Evolutionary conservation across 305 asterid genomes (phyloP), one percentile per base, ranked within the genome.

Genomic region (Fraxinus velutina): DNA sequence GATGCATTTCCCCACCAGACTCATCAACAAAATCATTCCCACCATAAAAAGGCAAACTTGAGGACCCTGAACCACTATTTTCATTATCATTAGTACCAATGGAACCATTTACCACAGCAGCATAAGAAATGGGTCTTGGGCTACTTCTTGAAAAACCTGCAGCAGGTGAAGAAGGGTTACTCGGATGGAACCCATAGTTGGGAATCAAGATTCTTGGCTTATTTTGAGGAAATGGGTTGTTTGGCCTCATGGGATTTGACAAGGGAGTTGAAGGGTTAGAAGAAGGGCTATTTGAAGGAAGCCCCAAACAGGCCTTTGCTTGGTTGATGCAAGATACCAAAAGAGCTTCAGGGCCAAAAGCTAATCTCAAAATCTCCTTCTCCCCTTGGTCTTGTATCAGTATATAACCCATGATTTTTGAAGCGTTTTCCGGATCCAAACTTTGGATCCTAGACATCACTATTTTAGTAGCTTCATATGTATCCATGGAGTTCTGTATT

Each of bases 331-430:
- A 81, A 7, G 97, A 86, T 1, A 85, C 27, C 12, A 96, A 76
- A 21, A 81, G 83, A 17, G 92, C 77, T 42, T 96, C 97, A 0
- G 99, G 94, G 64, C 93, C 86, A 85, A 92, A 93, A 30, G 99
- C 98, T 17, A 96, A 86, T 72, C 99, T 86, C 79, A 96, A 92
- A 91, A 96, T 92, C 87, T 96, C 99, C 83, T 93, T 91, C 85
- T 96, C 97, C 0, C 97, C 97, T 57, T 90, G 92, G 86, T 93
- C 99, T 32, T 96, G 98, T 29, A 96, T 90, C 79, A 96, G 90
- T 33, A 96, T 86, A 29, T 88, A 92, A 6, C 99, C 99, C 89
- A 95, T 96, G 87, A 94, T 96, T 85, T 88, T 96, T 0, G 98
- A 90, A 57, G 97, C 97, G 88, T 93, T 92, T 47, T 94, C 95